These are phyloP conservation scores for Globisporangium megalacanthum DNA, from an alignment of 352 stramenopile species.

Conservation along the genomic window DNA sequence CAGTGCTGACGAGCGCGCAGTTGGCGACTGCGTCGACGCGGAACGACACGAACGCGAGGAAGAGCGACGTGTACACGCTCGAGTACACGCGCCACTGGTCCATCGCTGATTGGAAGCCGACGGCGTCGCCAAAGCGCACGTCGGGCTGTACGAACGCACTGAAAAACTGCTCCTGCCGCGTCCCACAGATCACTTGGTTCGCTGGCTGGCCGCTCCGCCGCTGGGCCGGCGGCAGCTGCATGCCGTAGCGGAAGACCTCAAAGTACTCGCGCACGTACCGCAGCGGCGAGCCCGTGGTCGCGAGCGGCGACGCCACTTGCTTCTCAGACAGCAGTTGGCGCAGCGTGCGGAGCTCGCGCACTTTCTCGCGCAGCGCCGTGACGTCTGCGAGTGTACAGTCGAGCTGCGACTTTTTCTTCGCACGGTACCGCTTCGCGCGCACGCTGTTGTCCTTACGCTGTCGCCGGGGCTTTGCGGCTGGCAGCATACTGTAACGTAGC, in stretches of 20 bases:
- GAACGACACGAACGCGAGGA: constrained; percentile 13
- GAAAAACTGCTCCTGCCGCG: constrained; percentile 12
- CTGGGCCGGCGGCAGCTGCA: constrained; percentile 1
- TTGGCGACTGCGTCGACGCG: constrained; percentile 9
- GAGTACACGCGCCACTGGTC: constrained; percentile 19
- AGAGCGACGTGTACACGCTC: constrained; percentile 12
- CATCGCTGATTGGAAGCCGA: constrained; percentile 7
- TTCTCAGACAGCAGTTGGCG: constrained; percentile 10
- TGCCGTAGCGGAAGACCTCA: constrained; percentile 15
- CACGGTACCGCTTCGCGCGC: constrained; percentile 13
- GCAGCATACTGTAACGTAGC: too few relatives aligned
- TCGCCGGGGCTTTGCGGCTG: constrained; percentile 4
- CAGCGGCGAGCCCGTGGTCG: constrained; percentile 11
- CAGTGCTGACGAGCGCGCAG: constrained; percentile 14
- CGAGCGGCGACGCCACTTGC: not conserved
- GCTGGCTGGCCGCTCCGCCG: not conserved
- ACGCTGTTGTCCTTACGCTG: constrained; percentile 14
- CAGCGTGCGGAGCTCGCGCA: constrained; percentile 9
- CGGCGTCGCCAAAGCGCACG: constrained; percentile 10
- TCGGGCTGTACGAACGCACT: constrained; percentile 3
- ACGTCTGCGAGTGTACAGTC: constrained; percentile 4
- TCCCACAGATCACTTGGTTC: constrained; percentile 1
- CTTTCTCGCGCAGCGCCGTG: constrained; percentile 5
- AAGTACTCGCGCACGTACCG: constrained; percentile 19
- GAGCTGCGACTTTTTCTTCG: constrained; percentile 13